These are phyloP conservation scores for Heritiera fomes DNA, from an alignment of 345 rosid genomes.

Conservation along the genomic window DNA sequence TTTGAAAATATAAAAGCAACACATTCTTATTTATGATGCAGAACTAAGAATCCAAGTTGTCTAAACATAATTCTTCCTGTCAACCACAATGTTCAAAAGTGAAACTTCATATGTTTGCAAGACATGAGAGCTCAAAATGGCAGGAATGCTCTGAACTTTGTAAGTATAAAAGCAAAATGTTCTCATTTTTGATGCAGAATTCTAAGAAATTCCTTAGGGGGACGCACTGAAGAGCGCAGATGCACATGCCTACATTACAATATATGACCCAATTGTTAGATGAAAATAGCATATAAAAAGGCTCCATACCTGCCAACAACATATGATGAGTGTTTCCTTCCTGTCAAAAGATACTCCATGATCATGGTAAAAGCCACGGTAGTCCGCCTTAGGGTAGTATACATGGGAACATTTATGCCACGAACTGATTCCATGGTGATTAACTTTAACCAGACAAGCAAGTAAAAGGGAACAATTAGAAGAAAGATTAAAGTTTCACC, in stretches of 20 bases:
- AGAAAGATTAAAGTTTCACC: neutral
- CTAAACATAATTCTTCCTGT: neutral
- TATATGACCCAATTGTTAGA: neutral
- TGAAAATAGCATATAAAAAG: slow-evolving; percentile 6
- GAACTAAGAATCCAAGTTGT: neutral
- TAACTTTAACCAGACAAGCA: slow-evolving; percentile 39
- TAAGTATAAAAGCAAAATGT: neutral
- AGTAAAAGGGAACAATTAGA: slow-evolving; percentile 6
- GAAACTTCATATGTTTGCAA: neutral
- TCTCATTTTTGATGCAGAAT: slow-evolving; percentile 10
- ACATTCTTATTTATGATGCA: neutral
- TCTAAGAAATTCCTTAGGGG: neutral
- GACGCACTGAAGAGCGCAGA: neutral
- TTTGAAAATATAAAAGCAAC: neutral
- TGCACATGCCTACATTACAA: neutral
- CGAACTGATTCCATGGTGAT: slow-evolving; percentile 80
- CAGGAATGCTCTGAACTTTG: neutral
- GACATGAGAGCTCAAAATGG: slow-evolving; percentile 11
- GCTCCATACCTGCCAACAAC: slow-evolving; percentile 56
- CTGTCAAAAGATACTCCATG: slow-evolving; percentile 55
- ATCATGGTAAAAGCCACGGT: slow-evolving; percentile 71
- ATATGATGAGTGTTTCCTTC: slow-evolving; percentile 51
- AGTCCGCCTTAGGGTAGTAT: slow-evolving; percentile 75
- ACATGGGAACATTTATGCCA: slow-evolving; percentile 75
- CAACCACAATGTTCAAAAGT: neutral